phyloP scores from a whole-genome alignment of 1,139 yeast species.

The Protomyces pachydermus region DNA sequence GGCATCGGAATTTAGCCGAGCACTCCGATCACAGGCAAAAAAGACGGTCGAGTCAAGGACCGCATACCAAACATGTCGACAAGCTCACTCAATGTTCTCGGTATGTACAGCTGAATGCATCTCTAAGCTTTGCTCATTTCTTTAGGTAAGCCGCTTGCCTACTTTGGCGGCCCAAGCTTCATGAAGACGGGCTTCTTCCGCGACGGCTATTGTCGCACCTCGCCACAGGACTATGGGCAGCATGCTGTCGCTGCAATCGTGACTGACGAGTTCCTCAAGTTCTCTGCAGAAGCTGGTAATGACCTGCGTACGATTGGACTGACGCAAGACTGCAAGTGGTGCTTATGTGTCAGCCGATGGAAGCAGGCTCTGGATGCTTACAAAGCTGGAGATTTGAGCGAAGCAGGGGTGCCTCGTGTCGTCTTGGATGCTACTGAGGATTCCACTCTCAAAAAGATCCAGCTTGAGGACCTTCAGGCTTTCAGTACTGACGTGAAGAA shows the following conservation, averaged over 20 bases:
- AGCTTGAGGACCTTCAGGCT: conserved; percentile 10
- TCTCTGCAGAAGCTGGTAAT: conserved; percentile 20
- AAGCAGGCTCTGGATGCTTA: conserved; percentile 20
- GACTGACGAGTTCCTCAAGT: conserved; percentile 20
- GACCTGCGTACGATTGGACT: conserved; percentile 16
- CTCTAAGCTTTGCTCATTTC: too few relatives aligned
- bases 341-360: conserved; percentile 25
- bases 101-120: background rate
- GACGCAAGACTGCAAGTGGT: conserved; percentile 23
- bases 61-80: background rate
- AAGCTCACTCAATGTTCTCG: background rate
- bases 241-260: conserved; percentile 24
- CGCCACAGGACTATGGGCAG: conserved; percentile 20
- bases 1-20: too few relatives aligned
- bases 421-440: conserved; percentile 21
- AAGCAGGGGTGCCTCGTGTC: conserved; percentile 18
- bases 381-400: conserved; percentile 17
- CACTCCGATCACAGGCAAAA: too few relatives aligned
- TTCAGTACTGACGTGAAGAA: background rate
- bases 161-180: conserved; percentile 16
- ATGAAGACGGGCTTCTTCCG: conserved; percentile 24
- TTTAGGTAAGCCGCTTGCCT: conserved; percentile 12
- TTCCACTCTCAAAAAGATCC: conserved; percentile 8
- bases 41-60: too few relatives aligned
- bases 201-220: conserved; percentile 24